Conservation (phyloP, 345 rosid species). For the Eucalyptus globulus region DNA sequence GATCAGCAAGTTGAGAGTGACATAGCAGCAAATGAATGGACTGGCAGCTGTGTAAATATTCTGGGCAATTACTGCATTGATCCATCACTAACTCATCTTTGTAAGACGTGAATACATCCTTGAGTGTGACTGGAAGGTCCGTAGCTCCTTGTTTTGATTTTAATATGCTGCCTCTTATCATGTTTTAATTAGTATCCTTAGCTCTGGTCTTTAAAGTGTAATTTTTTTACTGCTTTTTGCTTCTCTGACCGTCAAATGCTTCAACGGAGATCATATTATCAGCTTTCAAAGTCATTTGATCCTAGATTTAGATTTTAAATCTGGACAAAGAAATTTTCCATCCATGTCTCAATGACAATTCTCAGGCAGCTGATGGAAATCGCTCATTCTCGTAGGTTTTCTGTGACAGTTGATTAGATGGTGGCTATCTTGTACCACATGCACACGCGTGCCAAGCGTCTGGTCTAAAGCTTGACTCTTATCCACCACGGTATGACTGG, state of each 20-base stretch:
- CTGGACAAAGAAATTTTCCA: background rate
- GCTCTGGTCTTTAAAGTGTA: background rate
- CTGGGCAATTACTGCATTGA: constrained; percentile 48
- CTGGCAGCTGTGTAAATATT: constrained; percentile 49
- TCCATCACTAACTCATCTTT: constrained; percentile 38
- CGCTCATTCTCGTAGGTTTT: constrained; percentile 38
- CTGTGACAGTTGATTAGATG: constrained; percentile 86
- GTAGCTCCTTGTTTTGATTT: background rate
- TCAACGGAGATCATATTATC: background rate
- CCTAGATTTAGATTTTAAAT: background rate
- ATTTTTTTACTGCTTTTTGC: background rate
- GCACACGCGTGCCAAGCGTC: constrained; percentile 72
- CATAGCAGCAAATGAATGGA: constrained; percentile 56
- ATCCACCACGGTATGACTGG: constrained; percentile 51
- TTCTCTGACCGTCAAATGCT: background rate
- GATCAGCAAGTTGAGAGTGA: constrained; percentile 6
- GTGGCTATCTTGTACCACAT: constrained; percentile 87
- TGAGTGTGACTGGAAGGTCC: constrained; percentile 86
- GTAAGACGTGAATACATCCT: constrained; percentile 65
- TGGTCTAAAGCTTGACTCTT: constrained; percentile 62
- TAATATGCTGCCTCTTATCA: background rate
- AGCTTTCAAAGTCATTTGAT: background rate
- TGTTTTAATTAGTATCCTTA: background rate
- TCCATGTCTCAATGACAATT: background rate
- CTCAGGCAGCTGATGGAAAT: background rate